Base-by-base conservation (phyloP, 2,329 filamentous ascomycete genomes). In the Colletotrichum zoysiae region DNA sequence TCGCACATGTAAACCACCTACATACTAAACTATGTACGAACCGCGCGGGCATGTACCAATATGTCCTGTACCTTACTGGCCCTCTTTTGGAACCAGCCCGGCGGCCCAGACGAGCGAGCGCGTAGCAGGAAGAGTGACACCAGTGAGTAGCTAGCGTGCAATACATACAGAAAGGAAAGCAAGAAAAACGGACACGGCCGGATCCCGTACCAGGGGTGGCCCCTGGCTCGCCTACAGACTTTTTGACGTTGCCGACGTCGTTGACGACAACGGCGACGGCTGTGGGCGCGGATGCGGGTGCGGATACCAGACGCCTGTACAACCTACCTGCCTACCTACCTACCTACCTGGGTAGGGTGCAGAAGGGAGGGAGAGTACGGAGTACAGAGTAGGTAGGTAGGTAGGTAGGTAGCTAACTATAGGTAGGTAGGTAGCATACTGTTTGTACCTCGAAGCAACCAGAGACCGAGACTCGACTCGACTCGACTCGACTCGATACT, bases 391-490 rank as follows among this genome's bases (percentile, higher is more conserved):
- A n/a, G n/a, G n/a, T n/a, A n/a, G n/a, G n/a, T n/a, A n/a, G 26
- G 26, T 30, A 30, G 26, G 26, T 30, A 30, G 26, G 26, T 30
- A 30, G 26, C 26, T 30, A 30, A 30, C 26, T 30, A 30, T n/a
- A n/a, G n/a, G n/a, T 30, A 30, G 30, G 18, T 46, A 46, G 4
- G n/a, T n/a, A n/a, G 44, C n/a, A 42, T 30, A 30, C 30, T 30
- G 30, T 30, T 26, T 44, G 63, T 70, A 70, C 63, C 63, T 70
- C 48, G 64, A 59, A 30, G 50, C 44, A 42, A 67, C 46, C 26
- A 53, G 65, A 68, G 68, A 68, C 51, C 65, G 26, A 68, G 65
- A 55, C 51, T 48, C 12, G 38, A 68, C 69, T 44, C 35, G 65
- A 55, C 51, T 48, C 12, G 38, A 68, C 69, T 44, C 35, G 59